phyloP scores from a whole-genome alignment of 1,139 yeast species.

The Meyerozyma smithsonii region DNA sequence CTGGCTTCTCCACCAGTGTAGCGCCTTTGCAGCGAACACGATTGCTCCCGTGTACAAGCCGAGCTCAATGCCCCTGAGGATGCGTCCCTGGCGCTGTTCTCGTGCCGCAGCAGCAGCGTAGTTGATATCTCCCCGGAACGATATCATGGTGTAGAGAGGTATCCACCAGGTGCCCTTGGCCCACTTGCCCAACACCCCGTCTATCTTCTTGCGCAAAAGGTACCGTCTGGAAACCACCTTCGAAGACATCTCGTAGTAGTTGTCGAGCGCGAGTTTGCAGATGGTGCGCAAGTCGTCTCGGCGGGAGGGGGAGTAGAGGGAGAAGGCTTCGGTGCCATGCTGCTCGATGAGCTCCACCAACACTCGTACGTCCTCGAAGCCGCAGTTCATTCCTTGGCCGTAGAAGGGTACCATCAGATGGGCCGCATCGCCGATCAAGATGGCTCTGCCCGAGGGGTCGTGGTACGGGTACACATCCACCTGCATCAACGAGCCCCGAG shows the following conservation, averaged over 20 bases:
- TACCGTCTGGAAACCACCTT: slow-evolving; percentile 67
- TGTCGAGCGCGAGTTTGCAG: slow-evolving; percentile 70
- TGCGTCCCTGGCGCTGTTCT: slow-evolving; percentile 45
- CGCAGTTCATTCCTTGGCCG: slow-evolving; percentile 97
- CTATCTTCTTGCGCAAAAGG: slow-evolving; percentile 62
- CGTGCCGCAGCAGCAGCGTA: slow-evolving; percentile 67
- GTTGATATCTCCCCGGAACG: slow-evolving; percentile 78
- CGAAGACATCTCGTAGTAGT: slow-evolving; percentile 85
- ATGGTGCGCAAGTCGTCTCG: slow-evolving; percentile 70
- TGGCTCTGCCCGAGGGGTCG: slow-evolving; percentile 52
- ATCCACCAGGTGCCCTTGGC: slow-evolving; percentile 55
- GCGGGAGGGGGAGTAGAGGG: slow-evolving; percentile 52
- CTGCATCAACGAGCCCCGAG: slow-evolving; percentile 73
- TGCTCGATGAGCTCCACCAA: slow-evolving; percentile 53
- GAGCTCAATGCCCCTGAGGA: slow-evolving; percentile 22
- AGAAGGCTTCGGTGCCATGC: slow-evolving; percentile 46
- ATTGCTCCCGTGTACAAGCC: slow-evolving; percentile 1
- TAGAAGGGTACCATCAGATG: slow-evolving; percentile 97
- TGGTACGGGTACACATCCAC: slow-evolving; percentile 67
- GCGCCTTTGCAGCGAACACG: background rate
- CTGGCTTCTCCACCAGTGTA: background rate
- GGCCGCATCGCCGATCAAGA: slow-evolving; percentile 88
- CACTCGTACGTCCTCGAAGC: slow-evolving; percentile 82
- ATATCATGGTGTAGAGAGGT: slow-evolving; percentile 89
- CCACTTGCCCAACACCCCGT: slow-evolving; percentile 54